Evolutionary conservation across 2,329 filamentous ascomycete genomes (phyloP), one percentile per base, ranked within the genome.

Genomic region (Colletotrichum falcatum): DNA sequence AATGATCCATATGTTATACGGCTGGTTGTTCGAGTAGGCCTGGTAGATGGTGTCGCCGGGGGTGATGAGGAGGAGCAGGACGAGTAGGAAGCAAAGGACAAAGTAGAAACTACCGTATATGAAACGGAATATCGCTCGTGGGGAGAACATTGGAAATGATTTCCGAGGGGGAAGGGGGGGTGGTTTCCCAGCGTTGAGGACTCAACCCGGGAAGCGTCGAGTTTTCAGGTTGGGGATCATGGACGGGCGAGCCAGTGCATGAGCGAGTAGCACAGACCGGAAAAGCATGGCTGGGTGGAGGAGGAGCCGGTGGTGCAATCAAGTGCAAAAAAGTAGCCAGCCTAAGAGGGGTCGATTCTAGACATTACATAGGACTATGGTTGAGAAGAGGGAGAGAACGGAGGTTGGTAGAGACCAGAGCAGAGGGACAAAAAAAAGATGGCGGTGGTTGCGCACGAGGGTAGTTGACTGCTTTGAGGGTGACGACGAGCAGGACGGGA

Each of bases 1-100:
- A 74, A 98, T 89, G 77, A 96, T 91, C 82, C 96, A 92, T 76
- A 97, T 89, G 80, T 97, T 96, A 80, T 93, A 93, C 61, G 90
- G 84, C 75, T 94, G 91, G 61, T 83, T 75, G 65, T 89, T 90
- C 42, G 83, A 80, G 66, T 92, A 87, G 61, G 93, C 92, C 79
- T 96, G 93, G 78, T 91, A 91, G 80, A 98, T 91, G 68, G 90
- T 85, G 77, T 98, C 94, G 77, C 87, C 91, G 1, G 95, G 95
- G 0, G 94, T 94, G 74, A 97, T 86, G 76, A 95, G 86, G 51
- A 97, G 86, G 66, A 98, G 87, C 66, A 88, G 86, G 75, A 93
- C 80, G 44, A 95, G 88, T 75, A 97, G 78, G 76, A 95, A 80
- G 79, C 91, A 91, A 77, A 98, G 86, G 76, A 94, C 80, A 70